Evolutionary conservation across 2,329 filamentous ascomycete species (phyloP), one percentile per base, ranked within the genome.

Genomic region (Arthrobotrys sphaeroides): DNA sequence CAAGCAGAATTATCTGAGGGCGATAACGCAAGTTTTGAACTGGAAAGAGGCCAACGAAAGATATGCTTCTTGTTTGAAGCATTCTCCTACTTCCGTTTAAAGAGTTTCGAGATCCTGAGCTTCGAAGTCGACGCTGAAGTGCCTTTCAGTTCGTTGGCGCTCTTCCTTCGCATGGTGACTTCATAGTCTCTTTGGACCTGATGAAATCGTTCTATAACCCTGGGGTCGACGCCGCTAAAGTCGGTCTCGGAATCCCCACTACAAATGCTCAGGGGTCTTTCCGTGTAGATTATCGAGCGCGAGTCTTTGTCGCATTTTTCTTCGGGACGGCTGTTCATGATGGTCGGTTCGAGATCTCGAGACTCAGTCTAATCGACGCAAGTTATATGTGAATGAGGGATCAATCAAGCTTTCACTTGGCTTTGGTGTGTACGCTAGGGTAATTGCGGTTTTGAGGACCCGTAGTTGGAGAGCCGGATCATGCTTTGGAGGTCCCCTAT

Each of bases 21-120:
- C 90, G 75, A 91, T 93, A 79, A 93, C 90, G 91, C 88, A 88
- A 28, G 87, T 93, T 38, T 88, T 93, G 80, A 93, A 92, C 83
- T 93, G 91, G 91, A 88, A 89, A 83, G 89, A 86, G 3, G 87
- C 88, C 0, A 89, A 91, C 83, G 83, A 85, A 72, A 86, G 90
- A 26, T 92, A 73, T 47, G 12, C 7, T 26, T 33, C 43, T 28
- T 73, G 69, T 26, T 31, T 73, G n/a, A 72, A 72, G 47, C 67
- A 65, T 18, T 13, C 43, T 49, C 1, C 47, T 62, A 16, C 18
- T 60, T 68, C 65, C 51, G 33, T 28, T 6, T 68, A 10, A 68
- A 60, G 9, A 68, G n/a, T 5, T 36, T 68, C 10, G 40, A 60
- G 1, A 68, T 26, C 16, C 26, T 42, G 31, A 43, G 18, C 22